Base-by-base conservation (phyloP, 192 early-diverging fungal genomes). In the Mortierella hygrophila region DNA sequence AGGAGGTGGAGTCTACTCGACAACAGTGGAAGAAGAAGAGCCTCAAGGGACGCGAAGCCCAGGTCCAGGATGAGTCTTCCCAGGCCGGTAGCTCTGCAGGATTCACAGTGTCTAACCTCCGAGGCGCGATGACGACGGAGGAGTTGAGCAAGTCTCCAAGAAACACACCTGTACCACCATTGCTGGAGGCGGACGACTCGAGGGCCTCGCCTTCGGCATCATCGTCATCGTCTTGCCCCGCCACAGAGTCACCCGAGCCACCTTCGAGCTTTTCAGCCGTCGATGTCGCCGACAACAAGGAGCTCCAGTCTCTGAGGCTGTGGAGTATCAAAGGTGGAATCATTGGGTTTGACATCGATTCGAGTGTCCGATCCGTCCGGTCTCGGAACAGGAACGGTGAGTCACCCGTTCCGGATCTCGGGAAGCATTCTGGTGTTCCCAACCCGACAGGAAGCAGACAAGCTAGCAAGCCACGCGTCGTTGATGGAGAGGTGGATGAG, bases 251-350 rank as follows among this genome's bases (percentile, higher is more conserved):
- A 6, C 55, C 55, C 9, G 55, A 60, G 55, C 55, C 55, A 26
- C 0, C 55, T 3, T 65, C 60, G 9, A 65, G 29, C 9, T 65
- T 65, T 26, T 65, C 26, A 32, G 76, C 42, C 23, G 1, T 38
- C 3, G 42, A 32, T 37, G 23, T 78, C 9, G 2, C 37, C 18
- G 49, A 71, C 32, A 78, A n/a, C 63, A 80, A 74, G 35, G 68
- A 80, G 44, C 29, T 80, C 35, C 72, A 74, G 6, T 47, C 20
- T 26, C 72, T 80, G 0, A 41, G 47, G 72, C 60, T 38, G 40
- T 80, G 78, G 78, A 57, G 40, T 40, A 80, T 80, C 46, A 80
- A 74, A 41, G 60, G 63, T 32, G 63, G 46, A 20, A 47, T 37
- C 32, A 41, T 79, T 29, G 29, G 38, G 11, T 41, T 79, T 63